Conservation (phyloP, 257 asterid genomes). For the Leptodermis oblonga region DNA sequence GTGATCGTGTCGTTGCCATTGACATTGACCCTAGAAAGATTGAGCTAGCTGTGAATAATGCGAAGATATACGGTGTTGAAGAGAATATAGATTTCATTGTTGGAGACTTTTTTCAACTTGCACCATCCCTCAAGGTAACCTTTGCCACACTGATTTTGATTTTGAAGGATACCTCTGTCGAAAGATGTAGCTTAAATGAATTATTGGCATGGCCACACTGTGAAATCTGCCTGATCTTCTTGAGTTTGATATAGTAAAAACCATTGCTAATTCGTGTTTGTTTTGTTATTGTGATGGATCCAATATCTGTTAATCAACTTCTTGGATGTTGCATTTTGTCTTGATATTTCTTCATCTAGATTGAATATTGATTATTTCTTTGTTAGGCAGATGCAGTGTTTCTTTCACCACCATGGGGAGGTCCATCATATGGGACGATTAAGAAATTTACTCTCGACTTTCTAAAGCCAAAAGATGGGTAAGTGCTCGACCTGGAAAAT, state of each 20-base stretch:
- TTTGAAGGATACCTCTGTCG: neutral
- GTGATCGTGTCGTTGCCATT: conserved; percentile 69
- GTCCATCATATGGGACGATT: conserved; percentile 62
- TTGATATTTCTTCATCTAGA: neutral
- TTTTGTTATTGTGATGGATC: neutral
- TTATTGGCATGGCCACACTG: neutral
- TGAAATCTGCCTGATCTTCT: neutral
- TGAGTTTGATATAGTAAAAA: neutral
- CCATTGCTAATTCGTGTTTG: neutral
- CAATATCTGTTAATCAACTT: neutral
- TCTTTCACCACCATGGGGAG: conserved; percentile 99
- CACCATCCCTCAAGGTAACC: conserved; percentile 67
- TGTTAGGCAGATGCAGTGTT: conserved; percentile 76
- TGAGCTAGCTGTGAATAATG: conserved; percentile 61
- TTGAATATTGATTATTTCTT: conserved; percentile 14
- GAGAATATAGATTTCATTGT: conserved; percentile 67
- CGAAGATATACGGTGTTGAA: conserved; percentile 80
- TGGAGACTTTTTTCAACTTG: conserved; percentile 87
- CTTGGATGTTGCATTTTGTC: neutral
- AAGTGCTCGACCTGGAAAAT: conserved; percentile 19
- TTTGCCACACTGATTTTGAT: neutral
- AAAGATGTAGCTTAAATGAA: neutral
- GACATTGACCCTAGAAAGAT: conserved; percentile 74
- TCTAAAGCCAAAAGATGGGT: conserved; percentile 87
- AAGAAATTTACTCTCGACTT: conserved; percentile 56